Base-by-base conservation (phyloP, 306 rosid species). In the Medicago arabica region DNA sequence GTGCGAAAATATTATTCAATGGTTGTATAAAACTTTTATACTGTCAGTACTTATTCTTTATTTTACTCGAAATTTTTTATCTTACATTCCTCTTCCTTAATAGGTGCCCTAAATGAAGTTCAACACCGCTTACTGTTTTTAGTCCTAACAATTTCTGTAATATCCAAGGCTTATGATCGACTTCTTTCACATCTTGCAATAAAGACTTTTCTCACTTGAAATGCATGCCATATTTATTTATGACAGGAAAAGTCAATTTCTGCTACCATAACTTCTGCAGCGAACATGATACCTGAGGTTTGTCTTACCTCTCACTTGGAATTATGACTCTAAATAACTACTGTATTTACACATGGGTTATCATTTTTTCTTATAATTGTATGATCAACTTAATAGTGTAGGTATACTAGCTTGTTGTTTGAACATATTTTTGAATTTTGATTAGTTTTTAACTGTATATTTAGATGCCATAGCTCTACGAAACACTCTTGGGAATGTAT, bases 261-360 rank as follows among this genome's bases (percentile, higher is more conserved):
- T 43, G 86, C 93, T 47, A 87, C 89, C 77, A 80, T 95, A 81
- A 87, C 87, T 78, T 84, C 87, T 44, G 96, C 89, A 68, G 89
- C 91, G 25, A 89, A 85, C 89, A 84, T 95, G 95, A 84, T 95
- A 83, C 98, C 98, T 21, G 92, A 95, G 98, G 98, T 94, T 85
- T 75, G 91, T 83, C 73, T 81, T 36, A 72, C 73, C 43, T 50
- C 58, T 63, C 2, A 15, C 72, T n/a, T 67, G 25, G 44, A 69
- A 69, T 58, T 15, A 62, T 39, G 16, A 59, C 68, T 61, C 58
- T 21, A 19, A 34, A 64, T 18, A 57, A 21, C 12, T 39, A 31
- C 38, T 59, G 0, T 47, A 34, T 12, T 17, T 38, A 14, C 8
- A 38, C 69, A 17, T 44, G 18, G 41, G 54, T 68, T 73, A 60